Base-by-base conservation (phyloP, 108 stramenopile species). In the Skeletonema grethae region DNA sequence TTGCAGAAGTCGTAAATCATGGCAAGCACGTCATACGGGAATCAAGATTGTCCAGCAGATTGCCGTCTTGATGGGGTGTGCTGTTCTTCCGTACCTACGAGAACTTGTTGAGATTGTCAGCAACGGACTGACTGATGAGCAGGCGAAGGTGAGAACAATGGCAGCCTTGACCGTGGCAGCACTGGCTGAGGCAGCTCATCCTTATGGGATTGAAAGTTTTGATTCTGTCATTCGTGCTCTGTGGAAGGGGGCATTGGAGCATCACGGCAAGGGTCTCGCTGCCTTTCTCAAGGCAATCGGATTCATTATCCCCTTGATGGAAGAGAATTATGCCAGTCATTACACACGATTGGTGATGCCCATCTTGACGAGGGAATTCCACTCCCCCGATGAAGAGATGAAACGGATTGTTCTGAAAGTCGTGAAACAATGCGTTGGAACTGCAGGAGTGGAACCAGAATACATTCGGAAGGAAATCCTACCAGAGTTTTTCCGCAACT, bases 1-100 rank as follows among this genome's bases (percentile, higher is more conserved):
- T 8, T 99, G 98, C 63, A 92, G 90, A 77, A 95, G 94, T 62
- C 88, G 96, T 24, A 98, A 97, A 79, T 90, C 89, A 9, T 99
- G 98, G 99, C 95, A 98, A 77, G 99, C 99, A 18, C 96, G 99
- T 29, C 99, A 99, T 70, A 99, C 99, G 7, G 99, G 99, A 20
- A 96, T 97, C 69, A 99, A 99, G 78, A 94, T 99, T 72, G 95
- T 99, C n/a, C 97, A 97, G 81, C 98, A 99, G 80, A 97, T 99
- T 75, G 97, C 99, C 29, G 85, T 99, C 22, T 77, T 99, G 41
- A 93, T 97, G 91, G 98, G 98, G n/a, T 96, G 97, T 73, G 98
- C 98, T 25, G 91, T 99, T 6, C 87, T 99, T 43, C 99, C 99
- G 3, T 97, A 98, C 72, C 80, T 99, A 34, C 80, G 94, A 13